Conservation (phyloP, 2,329 filamentous ascomycete species). For the Trichocomaceae sp. region DNA sequence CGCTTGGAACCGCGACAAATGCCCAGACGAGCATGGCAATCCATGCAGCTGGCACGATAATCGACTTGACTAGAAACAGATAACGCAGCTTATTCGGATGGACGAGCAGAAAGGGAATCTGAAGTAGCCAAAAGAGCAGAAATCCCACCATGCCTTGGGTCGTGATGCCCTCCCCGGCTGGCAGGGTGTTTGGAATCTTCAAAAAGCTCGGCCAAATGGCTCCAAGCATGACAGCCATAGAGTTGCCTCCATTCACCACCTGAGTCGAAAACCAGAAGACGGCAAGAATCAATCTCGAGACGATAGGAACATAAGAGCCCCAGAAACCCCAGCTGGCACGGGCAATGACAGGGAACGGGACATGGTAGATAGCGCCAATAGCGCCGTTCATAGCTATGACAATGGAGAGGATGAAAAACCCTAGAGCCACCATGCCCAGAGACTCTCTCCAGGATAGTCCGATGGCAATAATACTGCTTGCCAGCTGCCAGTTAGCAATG, state of each 20-base stretch:
- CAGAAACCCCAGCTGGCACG: constrained; percentile 54
- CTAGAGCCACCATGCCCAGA: constrained; percentile 44
- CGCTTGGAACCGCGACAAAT: constrained; percentile 12
- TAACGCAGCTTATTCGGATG: constrained; percentile 36
- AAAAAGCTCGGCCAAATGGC: constrained; percentile 46
- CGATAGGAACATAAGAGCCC: constrained; percentile 50
- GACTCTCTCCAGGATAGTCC: constrained; percentile 51
- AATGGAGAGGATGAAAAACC: constrained; percentile 49
- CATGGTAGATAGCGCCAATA: constrained; percentile 46
- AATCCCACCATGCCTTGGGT: constrained; percentile 42
- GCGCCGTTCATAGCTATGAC: constrained; percentile 58
- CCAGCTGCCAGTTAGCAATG: constrained; percentile 51
- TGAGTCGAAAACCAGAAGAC: constrained; percentile 62
- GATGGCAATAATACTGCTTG: constrained; percentile 43
- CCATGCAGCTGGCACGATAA: constrained; percentile 52
- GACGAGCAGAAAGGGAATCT: constrained; percentile 41
- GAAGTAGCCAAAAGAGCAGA: constrained; percentile 40
- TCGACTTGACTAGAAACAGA: constrained; percentile 33
- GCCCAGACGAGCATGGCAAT: constrained; percentile 51
- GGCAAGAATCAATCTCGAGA: constrained; percentile 49
- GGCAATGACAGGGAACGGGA: constrained; percentile 51
- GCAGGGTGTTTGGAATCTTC: constrained; percentile 32
- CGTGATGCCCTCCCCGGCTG: constrained; percentile 39
- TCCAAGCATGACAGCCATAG: constrained; percentile 46
- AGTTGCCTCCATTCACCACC: constrained; percentile 56